These are phyloP conservation scores for Silene coronaria DNA, from an alignment of 179 eudicot species.

Conservation along the genomic window DNA sequence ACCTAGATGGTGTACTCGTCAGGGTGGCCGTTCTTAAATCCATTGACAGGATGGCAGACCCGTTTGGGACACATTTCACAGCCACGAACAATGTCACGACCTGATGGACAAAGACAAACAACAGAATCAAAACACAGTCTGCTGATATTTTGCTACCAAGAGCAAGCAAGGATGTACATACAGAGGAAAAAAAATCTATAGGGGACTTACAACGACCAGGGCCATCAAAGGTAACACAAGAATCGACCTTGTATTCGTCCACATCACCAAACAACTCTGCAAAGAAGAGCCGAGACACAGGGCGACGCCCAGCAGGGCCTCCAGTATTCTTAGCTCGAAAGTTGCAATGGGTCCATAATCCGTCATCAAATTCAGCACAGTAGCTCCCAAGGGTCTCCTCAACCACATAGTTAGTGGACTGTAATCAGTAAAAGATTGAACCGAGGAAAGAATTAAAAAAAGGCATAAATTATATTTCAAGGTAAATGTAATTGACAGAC, in stretches of 20 bases:
- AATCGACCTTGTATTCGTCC: background rate
- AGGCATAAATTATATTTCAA: no score
- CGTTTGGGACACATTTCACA: background rate
- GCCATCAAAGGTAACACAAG: background rate
- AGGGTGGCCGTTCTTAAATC: background rate
- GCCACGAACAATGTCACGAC: background rate
- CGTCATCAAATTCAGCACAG: background rate
- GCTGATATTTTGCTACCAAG: background rate
- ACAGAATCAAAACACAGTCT: background rate
- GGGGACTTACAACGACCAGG: background rate
- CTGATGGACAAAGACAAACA: conserved; percentile 1
- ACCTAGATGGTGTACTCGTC: no score
- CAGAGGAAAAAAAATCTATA: background rate
- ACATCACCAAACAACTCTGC: background rate
- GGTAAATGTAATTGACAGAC: no score
- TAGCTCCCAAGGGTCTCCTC: conserved; percentile 4
- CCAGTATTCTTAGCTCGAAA: conserved; percentile 2
- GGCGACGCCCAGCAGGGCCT: background rate
- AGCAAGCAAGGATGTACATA: no score
- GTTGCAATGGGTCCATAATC: background rate
- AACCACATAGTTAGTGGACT: background rate
- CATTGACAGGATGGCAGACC: conserved; percentile 1
- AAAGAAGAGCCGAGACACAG: background rate
- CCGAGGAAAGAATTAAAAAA: no score
- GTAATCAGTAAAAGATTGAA: background rate